Base-by-base conservation (phyloP, 768 basidiomycete species). In the Phanerochaete carnosa region DNA sequence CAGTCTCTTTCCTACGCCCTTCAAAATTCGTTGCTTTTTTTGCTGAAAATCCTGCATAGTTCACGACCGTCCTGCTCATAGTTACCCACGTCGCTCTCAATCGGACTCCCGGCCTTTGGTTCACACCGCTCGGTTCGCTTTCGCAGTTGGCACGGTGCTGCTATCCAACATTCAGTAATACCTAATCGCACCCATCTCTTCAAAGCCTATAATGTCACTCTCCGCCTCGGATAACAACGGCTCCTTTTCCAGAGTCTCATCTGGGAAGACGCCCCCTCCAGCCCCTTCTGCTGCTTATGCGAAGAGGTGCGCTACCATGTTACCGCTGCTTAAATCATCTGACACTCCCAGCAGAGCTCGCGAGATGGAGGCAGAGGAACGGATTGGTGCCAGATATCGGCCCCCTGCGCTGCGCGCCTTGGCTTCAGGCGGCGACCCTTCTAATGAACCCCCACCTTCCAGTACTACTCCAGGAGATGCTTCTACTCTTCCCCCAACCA, bases 271-370 rank as follows among this genome's bases (percentile, higher is more conserved):
- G 1, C 92, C 92, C 62, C 92, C 92, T 62, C 92, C 92, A 57
- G 92, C 92, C 16, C 92, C 92, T 58, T 94, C 92, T 59, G 92
- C 92, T 64, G 92, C 91, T 25, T 94, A 81, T 74, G 91, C 92
- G 32, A 94, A 93, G 82, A 86, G 92, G 92, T 92, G 47, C 30
- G 80, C 54, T 57, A 33, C 46, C 23, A 29, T 66, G 49, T 65
- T 54, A 64, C 25, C 55, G 54, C 55, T 50, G 64, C 58, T 65
- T 50, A 32, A 57, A 61, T 59, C 57, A 12, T 49, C 33, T 47
- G 28, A 55, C 56, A 43, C 51, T 39, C 32, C 55, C 52, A 58
- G 3, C 68, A 95, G 95, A 68, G 91, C 94, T 58, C 81, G 94
- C 68, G 94, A 96, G 75, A 80, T 94, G 43, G 88, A 91, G 70